phyloP scores from a whole-genome alignment of 805 yeast species.

The Kuraishia molischiana region DNA sequence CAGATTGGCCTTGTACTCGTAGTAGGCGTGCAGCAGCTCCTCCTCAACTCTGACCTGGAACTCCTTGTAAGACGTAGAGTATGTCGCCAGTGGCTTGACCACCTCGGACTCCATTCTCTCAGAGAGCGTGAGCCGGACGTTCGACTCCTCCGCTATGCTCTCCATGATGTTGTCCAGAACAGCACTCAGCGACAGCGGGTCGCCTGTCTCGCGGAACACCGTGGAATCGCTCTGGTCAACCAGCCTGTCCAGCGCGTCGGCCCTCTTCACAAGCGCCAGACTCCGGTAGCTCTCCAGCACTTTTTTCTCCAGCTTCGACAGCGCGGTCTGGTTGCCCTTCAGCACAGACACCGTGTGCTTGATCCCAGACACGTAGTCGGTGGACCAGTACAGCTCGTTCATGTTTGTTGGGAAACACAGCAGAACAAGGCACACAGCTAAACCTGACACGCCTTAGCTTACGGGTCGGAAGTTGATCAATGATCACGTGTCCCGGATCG shows the following conservation, averaged over 20 bases:
- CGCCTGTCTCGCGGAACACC: background rate
- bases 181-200: background rate
- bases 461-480: too few species aligned
- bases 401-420: too few species aligned
- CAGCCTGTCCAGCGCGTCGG: background rate
- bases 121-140: background rate
- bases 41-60: background rate
- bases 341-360: constrained; percentile 4
- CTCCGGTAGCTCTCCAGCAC: background rate
- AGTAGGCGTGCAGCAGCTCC: background rate
- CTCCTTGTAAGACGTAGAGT: background rate
- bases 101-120: background rate
- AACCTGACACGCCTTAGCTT: too few species aligned
- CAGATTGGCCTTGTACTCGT: background rate
- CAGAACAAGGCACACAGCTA: too few species aligned
- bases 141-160: background rate
- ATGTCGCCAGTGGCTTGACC: background rate
- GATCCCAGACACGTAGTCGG: constrained; percentile 7
- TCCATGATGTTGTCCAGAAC: background rate
- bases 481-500: too few species aligned
- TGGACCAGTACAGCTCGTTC: constrained; percentile 9
- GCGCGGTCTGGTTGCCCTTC: constrained; percentile 3
- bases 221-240: background rate
- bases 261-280: background rate
- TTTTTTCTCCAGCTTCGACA: constrained; percentile 4